Percentiles rank a stretch among this genome's conserved stretches.
phyloP scores from a whole-genome alignment of 2,329 filamentous ascomycete genomes.

The Aureobasidium lini region DNA sequence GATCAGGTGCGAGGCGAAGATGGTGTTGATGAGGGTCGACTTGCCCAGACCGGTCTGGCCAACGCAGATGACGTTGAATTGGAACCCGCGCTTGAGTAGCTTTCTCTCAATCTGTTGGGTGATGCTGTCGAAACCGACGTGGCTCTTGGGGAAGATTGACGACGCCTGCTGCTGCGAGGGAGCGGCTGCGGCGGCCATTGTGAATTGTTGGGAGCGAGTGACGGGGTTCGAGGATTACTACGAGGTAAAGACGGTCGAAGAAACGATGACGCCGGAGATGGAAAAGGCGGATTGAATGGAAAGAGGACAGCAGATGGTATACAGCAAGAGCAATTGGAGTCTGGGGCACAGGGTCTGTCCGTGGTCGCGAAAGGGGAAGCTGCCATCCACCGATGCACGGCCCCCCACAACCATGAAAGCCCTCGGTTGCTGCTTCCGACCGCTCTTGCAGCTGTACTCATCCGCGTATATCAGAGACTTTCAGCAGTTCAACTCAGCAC shows the following conservation, averaged over 20 bases:
- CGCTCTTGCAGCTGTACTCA: neutral
- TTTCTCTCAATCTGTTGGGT: constrained; percentile 99
- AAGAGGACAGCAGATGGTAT: constrained; percentile 7
- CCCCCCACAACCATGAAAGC: neutral
- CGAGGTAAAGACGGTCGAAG: neutral
- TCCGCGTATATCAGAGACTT: neutral
- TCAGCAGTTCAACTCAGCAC: neutral
- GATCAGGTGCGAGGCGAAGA: constrained; percentile 98
- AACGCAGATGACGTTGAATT: constrained; percentile 99
- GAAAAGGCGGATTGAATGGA: neutral
- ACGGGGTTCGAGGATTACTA: neutral
- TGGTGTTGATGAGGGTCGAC: constrained; percentile 98
- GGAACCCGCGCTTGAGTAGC: constrained; percentile 98
- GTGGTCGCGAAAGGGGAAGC: constrained; percentile 31
- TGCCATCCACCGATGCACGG: constrained; percentile 20
- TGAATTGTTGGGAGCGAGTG: constrained; percentile 3
- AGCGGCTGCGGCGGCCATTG: constrained; percentile 61
- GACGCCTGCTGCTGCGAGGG: constrained; percentile 33
- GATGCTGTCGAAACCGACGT: constrained; percentile 99
- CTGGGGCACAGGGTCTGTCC: constrained; percentile 13
- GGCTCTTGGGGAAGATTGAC: constrained; percentile 79
- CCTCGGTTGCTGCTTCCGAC: neutral
- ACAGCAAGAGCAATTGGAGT: neutral
- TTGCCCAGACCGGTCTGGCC: constrained; percentile 99
- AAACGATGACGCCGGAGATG: neutral